Conservation (phyloP, 2,329 filamentous ascomycete species). For the Talaromyces pinophilus region DNA sequence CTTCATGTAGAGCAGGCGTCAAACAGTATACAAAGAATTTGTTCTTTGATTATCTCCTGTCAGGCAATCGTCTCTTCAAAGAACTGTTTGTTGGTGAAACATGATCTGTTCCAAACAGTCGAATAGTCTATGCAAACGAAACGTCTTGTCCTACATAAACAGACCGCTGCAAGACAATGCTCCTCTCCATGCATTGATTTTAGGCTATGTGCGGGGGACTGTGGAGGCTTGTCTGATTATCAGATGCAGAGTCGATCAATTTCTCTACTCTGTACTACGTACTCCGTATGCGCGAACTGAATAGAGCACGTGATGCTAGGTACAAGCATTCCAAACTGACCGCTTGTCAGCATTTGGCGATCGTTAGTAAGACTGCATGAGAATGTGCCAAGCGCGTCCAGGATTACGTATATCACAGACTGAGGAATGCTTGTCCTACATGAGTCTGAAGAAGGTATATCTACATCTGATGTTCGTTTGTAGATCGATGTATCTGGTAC, state of each 20-base stretch:
- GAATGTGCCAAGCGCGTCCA: constrained; percentile 8
- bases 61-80: background rate
- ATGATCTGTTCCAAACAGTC: background rate
- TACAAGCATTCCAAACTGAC: background rate
- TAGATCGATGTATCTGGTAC: background rate
- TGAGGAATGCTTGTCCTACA: background rate
- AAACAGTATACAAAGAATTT: background rate
- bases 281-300: background rate
- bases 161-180: background rate
- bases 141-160: background rate
- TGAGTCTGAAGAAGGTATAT: background rate
- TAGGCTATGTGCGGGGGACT: background rate
- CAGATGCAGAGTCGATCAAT: constrained; percentile 5
- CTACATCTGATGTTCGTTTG: too few relatives aligned
- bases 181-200: background rate
- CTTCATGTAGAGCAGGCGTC: too few relatives aligned
- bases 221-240: background rate
- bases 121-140: background rate
- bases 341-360: background rate
- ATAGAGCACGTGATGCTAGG: background rate
- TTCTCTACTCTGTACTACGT: background rate
- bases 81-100: background rate
- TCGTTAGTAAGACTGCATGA: background rate
- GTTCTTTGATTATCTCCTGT: background rate
- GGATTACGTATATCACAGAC: background rate